These are phyloP conservation scores for Schoenoplectus tabernaemontani DNA, from an alignment of 202 grass and related monocot species.

Conservation along the genomic window DNA sequence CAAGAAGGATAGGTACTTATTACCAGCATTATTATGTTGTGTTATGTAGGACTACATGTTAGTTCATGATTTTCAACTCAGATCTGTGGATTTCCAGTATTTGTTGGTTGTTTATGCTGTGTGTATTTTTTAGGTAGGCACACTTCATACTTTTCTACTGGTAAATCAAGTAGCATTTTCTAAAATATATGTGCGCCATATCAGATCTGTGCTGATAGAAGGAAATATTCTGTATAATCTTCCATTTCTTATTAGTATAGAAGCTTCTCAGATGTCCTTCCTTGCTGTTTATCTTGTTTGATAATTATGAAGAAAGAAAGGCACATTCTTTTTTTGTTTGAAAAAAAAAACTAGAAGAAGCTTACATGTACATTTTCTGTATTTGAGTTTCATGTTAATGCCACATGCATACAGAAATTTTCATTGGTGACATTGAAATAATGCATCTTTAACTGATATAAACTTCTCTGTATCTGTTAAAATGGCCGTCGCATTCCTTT, in stretches of 20 bases:
- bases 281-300: neutral
- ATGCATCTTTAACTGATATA: neutral
- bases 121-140: neutral
- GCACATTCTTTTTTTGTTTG: neutral
- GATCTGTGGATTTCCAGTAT: neutral
- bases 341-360: neutral
- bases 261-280: neutral
- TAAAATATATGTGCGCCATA: neutral
- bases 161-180: neutral
- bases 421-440: neutral
- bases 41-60: neutral
- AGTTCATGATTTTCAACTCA: neutral
- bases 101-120: neutral
- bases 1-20: constrained; percentile 12
- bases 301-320: neutral
- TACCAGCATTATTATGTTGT: neutral
- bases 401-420: neutral
- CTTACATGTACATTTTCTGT: neutral
- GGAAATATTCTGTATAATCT: neutral
- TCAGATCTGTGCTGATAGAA: neutral
- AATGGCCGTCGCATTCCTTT: neutral
- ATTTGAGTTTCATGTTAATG: neutral
- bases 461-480: neutral
- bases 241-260: neutral
- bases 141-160: neutral